These are phyloP conservation scores for Wickerhamiella sergipiensis DNA, from an alignment of 805 yeast species.

Conservation along the genomic window DNA sequence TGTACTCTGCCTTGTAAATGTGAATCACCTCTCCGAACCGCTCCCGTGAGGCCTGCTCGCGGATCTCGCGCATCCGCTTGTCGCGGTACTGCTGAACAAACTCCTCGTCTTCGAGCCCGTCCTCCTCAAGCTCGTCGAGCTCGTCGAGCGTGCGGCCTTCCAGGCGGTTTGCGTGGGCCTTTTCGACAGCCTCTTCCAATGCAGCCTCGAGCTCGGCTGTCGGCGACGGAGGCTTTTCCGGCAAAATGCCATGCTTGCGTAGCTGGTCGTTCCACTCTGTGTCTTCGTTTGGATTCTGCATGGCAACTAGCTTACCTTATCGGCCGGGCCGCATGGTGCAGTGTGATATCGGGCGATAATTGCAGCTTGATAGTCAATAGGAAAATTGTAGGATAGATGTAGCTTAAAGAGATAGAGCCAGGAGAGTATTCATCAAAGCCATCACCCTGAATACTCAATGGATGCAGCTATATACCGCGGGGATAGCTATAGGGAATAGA, in stretches of 20 bases:
- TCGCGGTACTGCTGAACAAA: constrained; percentile 65
- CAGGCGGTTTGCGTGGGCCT: constrained; percentile 70
- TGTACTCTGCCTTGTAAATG: constrained; percentile 78
- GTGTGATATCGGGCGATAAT: not conserved
- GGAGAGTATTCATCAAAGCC: too few species aligned
- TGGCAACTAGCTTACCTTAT: not conserved
- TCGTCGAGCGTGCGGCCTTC: constrained; percentile 69
- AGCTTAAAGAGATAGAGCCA: too few species aligned
- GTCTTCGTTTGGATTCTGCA: constrained; percentile 75
- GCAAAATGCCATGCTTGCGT: constrained; percentile 80
- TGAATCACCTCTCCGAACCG: constrained; percentile 67
- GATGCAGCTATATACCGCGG: too few species aligned
- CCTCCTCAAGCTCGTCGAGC: constrained; percentile 77
- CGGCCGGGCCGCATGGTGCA: too few species aligned
- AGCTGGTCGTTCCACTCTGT: constrained; percentile 98
- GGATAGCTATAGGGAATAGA: too few species aligned
- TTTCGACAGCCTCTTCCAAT: constrained; percentile 62
- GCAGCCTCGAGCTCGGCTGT: constrained; percentile 79
- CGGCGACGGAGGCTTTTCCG: constrained; percentile 82
- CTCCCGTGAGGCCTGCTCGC: constrained; percentile 39
- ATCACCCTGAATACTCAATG: too few species aligned
- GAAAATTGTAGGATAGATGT: too few species aligned
- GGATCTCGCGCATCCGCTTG: constrained; percentile 64
- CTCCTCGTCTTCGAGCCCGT: constrained; percentile 71
- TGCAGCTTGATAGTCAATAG: too few species aligned